phyloP scores from a whole-genome alignment of 1,284 basidiomycete species.

The Moniliophthora roreri region DNA sequence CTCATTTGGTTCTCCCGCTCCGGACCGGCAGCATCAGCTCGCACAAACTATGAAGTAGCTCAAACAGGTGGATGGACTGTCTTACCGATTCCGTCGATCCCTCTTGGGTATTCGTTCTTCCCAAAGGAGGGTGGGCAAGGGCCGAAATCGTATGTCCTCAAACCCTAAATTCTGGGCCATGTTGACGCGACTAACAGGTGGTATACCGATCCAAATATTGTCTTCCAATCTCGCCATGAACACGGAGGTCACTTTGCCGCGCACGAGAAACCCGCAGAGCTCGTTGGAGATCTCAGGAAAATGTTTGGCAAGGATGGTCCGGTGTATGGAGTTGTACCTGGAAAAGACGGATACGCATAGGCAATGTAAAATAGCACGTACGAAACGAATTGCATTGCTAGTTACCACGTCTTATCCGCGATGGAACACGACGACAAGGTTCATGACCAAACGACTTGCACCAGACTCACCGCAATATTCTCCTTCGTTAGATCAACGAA shows the following conservation, averaged over 20 bases:
- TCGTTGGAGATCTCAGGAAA: constrained; percentile 9
- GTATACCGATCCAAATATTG: constrained; percentile 2
- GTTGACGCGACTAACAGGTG: constrained; percentile 8
- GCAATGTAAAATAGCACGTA: no score
- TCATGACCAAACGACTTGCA: no score
- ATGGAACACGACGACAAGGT: no score
- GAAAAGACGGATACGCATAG: constrained; percentile 1
- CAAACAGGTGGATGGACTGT: no score
- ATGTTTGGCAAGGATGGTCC: constrained; percentile 12
- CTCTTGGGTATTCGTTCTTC: constrained; percentile 32
- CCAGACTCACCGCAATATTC: no score
- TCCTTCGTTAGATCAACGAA: no score
- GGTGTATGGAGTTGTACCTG: constrained; percentile 6
- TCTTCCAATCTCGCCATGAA: constrained; percentile 7
- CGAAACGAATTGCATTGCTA: no score
- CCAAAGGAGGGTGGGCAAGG: constrained; percentile 23
- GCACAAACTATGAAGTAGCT: constrained; percentile 40
- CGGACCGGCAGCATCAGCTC: constrained; percentile 33
- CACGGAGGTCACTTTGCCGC: constrained; percentile 14
- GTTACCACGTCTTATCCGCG: no score
- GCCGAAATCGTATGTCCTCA: neutral
- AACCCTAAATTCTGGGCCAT: neutral
- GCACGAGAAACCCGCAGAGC: constrained; percentile 7
- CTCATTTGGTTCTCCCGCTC: constrained; percentile 37
- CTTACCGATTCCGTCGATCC: constrained; percentile 17